These are phyloP conservation scores for Phytophthora megakarya DNA, from an alignment of 352 stramenopile genomes.

Conservation along the genomic window DNA sequence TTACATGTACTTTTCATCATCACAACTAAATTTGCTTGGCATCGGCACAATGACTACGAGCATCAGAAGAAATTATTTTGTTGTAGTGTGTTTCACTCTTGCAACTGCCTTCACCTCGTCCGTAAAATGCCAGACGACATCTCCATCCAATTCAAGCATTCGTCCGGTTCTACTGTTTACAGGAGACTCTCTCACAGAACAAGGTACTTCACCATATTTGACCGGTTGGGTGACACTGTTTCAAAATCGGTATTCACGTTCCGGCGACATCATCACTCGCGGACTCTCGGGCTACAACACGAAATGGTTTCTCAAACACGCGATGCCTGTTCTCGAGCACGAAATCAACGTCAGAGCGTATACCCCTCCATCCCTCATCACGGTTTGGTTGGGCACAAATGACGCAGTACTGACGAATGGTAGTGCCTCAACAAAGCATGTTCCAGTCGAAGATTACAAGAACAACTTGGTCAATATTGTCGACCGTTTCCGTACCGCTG, in stretches of 20 bases:
- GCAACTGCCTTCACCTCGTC: too few species aligned
- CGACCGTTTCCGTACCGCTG: slow-evolving; percentile 1
- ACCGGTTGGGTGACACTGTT: slow-evolving; percentile 38
- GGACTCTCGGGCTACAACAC: slow-evolving; percentile 48
- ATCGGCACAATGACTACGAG: too few species aligned
- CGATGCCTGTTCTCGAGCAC: slow-evolving; percentile 31
- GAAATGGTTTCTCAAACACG: slow-evolving; percentile 44
- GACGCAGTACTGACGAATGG: slow-evolving; percentile 44
- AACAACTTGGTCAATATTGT: slow-evolving; percentile 42
- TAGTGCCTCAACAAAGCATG: slow-evolving; percentile 30
- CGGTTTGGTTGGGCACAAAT: slow-evolving; percentile 62
- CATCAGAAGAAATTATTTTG: too few species aligned
- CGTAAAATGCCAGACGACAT: too few species aligned
- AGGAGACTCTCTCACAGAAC: slow-evolving; percentile 50
- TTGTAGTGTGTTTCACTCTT: too few species aligned
- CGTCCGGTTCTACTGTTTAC: slow-evolving; percentile 33
- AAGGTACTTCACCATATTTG: slow-evolving; percentile 18
- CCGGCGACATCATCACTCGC: slow-evolving; percentile 41
- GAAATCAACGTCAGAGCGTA: slow-evolving; percentile 35
- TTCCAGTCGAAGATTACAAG: slow-evolving; percentile 46
- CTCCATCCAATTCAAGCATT: background rate
- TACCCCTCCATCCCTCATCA: slow-evolving; percentile 38
- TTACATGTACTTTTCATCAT: too few species aligned
- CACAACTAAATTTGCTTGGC: too few species aligned
- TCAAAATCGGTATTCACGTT: slow-evolving; percentile 38